phyloP scores from a whole-genome alignment of 1,284 basidiomycete species.

The Moesziomyces sp. region DNA sequence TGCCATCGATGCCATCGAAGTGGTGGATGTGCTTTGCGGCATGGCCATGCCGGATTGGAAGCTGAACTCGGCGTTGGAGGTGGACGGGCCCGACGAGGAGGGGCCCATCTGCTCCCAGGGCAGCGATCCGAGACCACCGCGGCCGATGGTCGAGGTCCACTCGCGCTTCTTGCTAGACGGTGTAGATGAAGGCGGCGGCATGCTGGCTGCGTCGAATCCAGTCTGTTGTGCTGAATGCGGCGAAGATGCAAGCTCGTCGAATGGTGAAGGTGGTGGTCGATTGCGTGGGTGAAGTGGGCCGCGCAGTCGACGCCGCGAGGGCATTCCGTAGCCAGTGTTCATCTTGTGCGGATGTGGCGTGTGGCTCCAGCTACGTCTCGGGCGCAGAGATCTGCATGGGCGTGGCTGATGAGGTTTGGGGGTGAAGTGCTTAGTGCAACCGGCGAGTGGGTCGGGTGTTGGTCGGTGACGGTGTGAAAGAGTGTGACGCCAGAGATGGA shows the following conservation, averaged over 20 bases:
- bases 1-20: conserved; percentile 26
- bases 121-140: conserved; percentile 17
- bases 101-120: conserved; percentile 39
- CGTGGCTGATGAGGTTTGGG: too few species aligned
- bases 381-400: too few species aligned
- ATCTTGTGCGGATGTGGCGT: conserved; percentile 4
- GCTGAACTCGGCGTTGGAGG: conserved; percentile 20
- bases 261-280: conserved; percentile 17
- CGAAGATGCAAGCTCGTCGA: conserved; percentile 2
- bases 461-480: background rate
- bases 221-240: conserved; percentile 1
- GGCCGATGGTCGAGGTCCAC: conserved; percentile 28
- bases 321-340: conserved; percentile 45
- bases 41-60: conserved; percentile 28
- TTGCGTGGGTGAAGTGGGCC: conserved; percentile 37
- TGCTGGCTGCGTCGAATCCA: background rate
- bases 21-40: conserved; percentile 17
- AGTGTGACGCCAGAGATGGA: too few species aligned
- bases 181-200: conserved; percentile 21
- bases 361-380: background rate
- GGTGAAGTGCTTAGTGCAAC: background rate
- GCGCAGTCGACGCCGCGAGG: conserved; percentile 28
- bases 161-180: conserved; percentile 32
- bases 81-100: conserved; percentile 23
- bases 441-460: background rate